phyloP scores from a whole-genome alignment of 495 filamentous ascomycete genomes.

The Glonium stellatum region DNA sequence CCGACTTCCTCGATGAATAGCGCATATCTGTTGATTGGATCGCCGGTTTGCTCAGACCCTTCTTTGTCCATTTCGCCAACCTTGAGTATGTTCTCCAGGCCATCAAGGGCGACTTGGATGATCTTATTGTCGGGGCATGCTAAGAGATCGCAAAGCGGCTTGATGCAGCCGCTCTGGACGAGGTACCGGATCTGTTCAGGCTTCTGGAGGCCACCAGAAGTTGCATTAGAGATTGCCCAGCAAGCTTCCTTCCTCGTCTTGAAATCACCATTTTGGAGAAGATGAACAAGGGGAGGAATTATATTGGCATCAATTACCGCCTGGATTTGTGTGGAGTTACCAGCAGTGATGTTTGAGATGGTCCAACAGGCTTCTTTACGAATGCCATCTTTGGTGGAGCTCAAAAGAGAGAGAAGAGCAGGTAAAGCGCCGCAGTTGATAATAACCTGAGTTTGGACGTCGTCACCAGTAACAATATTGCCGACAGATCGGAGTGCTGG shows the following conservation, averaged over 20 bases:
- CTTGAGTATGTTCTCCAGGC: constrained; percentile 98
- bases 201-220: constrained; percentile 94
- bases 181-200: constrained; percentile 97
- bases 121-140: constrained; percentile 99
- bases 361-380: constrained; percentile 99
- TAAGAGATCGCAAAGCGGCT: constrained; percentile 92
- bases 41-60: constrained; percentile 56
- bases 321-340: constrained; percentile 97
- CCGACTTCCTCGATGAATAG: constrained; percentile 98
- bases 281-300: constrained; percentile 89
- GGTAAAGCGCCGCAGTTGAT: constrained; percentile 96
- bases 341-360: constrained; percentile 97
- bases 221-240: constrained; percentile 99
- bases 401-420: constrained; percentile 82
- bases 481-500: constrained; percentile 95
- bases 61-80: constrained; percentile 99
- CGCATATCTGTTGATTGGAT: constrained; percentile 91
- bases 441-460: constrained; percentile 98
- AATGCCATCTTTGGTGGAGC: constrained; percentile 97
- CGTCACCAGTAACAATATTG: constrained; percentile 98
- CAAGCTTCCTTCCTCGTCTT: constrained; percentile 99
- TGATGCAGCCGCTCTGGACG: constrained; percentile 89
- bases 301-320: constrained; percentile 95
- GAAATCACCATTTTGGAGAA: constrained; percentile 92
- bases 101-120: constrained; percentile 97